phyloP scores from a whole-genome alignment of 345 rosid genomes.

The Draba incana region DNA sequence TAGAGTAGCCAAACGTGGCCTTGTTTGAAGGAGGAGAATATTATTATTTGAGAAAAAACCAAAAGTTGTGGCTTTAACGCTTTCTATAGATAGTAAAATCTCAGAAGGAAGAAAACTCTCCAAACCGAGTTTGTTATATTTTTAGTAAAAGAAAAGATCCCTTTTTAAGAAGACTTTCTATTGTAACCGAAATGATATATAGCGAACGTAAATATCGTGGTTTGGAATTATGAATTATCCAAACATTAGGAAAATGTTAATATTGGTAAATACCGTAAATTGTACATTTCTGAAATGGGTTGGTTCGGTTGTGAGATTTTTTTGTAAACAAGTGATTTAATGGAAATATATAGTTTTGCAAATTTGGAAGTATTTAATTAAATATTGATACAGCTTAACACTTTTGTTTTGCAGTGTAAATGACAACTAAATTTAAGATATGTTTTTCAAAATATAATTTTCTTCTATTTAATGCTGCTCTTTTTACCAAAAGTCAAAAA shows the following conservation, averaged over 20 bases:
- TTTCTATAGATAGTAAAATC: conserved; percentile 27
- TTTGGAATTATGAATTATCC: conserved; percentile 27
- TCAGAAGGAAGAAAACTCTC: background rate
- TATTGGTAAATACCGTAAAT: background rate
- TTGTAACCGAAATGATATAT: conserved; percentile 6
- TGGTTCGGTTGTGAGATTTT: conserved; percentile 7
- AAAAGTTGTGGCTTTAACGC: conserved; percentile 32
- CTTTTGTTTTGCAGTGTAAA: conserved; percentile 8
- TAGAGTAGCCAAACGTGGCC: conserved; percentile 15
- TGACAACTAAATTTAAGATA: background rate
- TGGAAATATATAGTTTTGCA: background rate
- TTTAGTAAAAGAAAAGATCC: background rate
- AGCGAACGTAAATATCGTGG: background rate
- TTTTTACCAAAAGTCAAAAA: no score
- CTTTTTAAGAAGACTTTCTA: conserved; percentile 5
- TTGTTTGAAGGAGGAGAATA: background rate
- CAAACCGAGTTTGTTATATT: conserved; percentile 11
- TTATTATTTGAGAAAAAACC: background rate
- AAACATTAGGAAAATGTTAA: background rate
- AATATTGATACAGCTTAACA: background rate
- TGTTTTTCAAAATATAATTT: conserved; percentile 1
- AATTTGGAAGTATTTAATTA: conserved; percentile 15
- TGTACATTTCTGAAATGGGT: no score
- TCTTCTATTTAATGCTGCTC: background rate
- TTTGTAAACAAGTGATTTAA: background rate